Percentiles rank a stretch among this genome's conserved stretches.
Evolutionary conservation across 345 rosid species (phyloP).

Genomic region (Pugionium cornutum): DNA sequence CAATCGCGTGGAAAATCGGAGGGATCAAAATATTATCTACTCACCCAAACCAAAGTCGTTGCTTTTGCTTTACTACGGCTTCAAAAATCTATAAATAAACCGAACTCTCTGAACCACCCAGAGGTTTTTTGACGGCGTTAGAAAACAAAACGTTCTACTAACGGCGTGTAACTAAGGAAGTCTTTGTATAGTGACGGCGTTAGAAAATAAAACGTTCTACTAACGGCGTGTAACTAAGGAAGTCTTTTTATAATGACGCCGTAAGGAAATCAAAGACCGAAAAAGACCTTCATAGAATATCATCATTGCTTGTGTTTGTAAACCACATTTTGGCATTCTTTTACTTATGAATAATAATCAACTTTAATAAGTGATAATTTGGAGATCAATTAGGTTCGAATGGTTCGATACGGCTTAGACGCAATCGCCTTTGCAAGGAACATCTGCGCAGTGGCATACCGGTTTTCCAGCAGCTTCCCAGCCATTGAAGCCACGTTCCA

Average conservation of each 20-base stretch:
- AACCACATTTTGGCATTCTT: conserved; percentile 10
- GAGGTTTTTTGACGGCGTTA: conserved; percentile 10
- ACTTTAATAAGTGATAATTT: conserved; percentile 20
- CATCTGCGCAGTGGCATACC: conserved; percentile 68
- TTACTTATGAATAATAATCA: conserved; percentile 12
- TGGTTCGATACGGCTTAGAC: conserved; percentile 15
- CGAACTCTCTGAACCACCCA: background rate
- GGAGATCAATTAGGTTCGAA: conserved; percentile 20
- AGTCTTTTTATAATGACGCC: no score
- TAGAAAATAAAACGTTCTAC: conserved; percentile 15
- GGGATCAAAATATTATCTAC: conserved; percentile 8
- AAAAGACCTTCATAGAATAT: no score
- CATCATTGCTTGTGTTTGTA: background rate
- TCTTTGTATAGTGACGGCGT: background rate
- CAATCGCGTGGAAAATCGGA: conserved; percentile 1
- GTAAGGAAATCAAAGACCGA: no score
- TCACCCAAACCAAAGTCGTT: background rate
- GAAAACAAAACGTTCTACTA: background rate
- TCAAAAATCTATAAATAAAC: background rate
- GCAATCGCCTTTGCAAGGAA: conserved; percentile 62
- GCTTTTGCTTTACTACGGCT: conserved; percentile 11
- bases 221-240: background rate
- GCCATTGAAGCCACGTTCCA: conserved; percentile 86
- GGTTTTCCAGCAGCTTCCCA: conserved; percentile 93
- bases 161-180: background rate